Evolutionary conservation across 2,329 filamentous ascomycete species (phyloP), one percentile per base, ranked within the genome.

Genomic region (Onygenales sp.): DNA sequence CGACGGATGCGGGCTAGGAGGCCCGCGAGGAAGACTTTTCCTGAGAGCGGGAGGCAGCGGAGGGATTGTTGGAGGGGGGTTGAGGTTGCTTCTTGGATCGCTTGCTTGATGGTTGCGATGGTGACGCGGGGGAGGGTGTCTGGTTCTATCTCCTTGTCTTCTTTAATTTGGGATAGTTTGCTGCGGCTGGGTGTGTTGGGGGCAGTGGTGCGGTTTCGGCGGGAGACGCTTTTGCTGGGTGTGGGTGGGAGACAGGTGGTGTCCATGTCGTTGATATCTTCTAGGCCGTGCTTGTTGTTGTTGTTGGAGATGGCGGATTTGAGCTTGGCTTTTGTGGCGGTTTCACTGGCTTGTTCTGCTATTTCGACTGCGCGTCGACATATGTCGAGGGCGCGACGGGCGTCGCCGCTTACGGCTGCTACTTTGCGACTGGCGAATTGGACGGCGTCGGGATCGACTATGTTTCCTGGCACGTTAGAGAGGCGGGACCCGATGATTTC

Each of bases 341-440:
- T 54, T 51, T 79, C 71, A 63, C 72, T 69, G 52, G 92, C 86
- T 49, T 86, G 79, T 69, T 98, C 93, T 33, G 92, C 93, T 31
- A 98, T 83, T 71, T 98, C 93, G 11, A 98, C 93, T 1, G 93
- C 93, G 58, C 93, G 83, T 33, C 93, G 83, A 68, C 94, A 98
- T 55, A 98, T 97, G 64, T 98, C 93, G 17, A 98, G 78, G 1
- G 91, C 93, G 58, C 93, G 83, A 54, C 93, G 80, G 14, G 93
- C 93, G 64, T 98, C 93, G 55, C 93, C 94, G 59, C 88, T 94
- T 44, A 98, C 94, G 41, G 93, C 92, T 5, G 93, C 93, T 35
- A 98, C 93, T 72, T 98, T 98, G 57, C 93, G 84, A 61, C 89
- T 92, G 3, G 93, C 93, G 65, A 98, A 98, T 70, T 97, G 92